A percentile compares a stretch with the other conserved stretches of the same genome.
These are phyloP conservation scores for Calocybe gangraenosa DNA, from an alignment of 768 basidiomycete genomes.

Conservation along the genomic window DNA sequence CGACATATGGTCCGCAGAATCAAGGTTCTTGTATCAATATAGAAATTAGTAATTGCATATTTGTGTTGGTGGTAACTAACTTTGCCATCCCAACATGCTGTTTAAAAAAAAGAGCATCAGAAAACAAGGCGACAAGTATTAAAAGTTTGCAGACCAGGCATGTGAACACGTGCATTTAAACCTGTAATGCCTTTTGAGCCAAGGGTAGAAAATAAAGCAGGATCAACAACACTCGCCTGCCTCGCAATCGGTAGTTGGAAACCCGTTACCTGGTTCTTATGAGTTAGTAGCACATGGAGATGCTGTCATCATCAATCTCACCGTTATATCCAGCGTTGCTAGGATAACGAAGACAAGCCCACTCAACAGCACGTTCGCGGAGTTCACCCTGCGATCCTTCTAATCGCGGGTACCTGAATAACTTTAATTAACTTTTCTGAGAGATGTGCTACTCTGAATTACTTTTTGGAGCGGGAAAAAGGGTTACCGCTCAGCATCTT, in stretches of 20 bases:
- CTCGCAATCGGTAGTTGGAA: slow-evolving; percentile 40
- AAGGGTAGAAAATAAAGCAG: neutral
- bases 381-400: slow-evolving; percentile 37
- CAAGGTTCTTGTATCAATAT: slow-evolving; percentile 27
- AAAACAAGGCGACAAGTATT: neutral
- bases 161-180: slow-evolving; percentile 34
- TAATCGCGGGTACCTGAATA: slow-evolving; percentile 22
- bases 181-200: slow-evolving; percentile 16
- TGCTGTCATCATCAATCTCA: slow-evolving; percentile 1
- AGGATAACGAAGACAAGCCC: slow-evolving; percentile 37
- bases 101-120: slow-evolving; percentile 1
- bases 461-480: slow-evolving; percentile 31
- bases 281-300: neutral
- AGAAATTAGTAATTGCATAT: neutral
- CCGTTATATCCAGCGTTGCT: slow-evolving; percentile 25
- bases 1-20: slow-evolving; percentile 32
- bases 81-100: slow-evolving; percentile 37
- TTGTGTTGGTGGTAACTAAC: slow-evolving; percentile 17
- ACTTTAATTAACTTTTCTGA: neutral
- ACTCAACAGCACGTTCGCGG: slow-evolving; percentile 34
- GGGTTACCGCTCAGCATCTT: slow-evolving; percentile 41
- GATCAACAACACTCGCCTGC: slow-evolving; percentile 15
- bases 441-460: neutral
- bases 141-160: slow-evolving; percentile 20
- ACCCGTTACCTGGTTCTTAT: slow-evolving; percentile 25